phyloP scores from a whole-genome alignment of 441 rosid genomes.

The Croton setiger region DNA sequence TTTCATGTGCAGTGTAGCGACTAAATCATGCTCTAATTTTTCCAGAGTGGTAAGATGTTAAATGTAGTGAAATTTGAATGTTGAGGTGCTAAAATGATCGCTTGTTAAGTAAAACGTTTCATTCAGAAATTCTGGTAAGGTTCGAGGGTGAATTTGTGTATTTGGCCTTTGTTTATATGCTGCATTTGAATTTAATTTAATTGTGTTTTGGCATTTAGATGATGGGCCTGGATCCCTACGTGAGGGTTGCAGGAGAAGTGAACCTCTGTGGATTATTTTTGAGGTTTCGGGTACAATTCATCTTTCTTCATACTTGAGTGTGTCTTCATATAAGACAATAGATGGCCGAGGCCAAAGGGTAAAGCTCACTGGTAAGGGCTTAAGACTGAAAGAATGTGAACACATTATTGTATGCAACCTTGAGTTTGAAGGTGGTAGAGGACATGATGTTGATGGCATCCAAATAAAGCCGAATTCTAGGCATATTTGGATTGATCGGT shows the following conservation, averaged over 20 bases:
- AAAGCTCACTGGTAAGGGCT: constrained; percentile 77
- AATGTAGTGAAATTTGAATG: too few relatives aligned
- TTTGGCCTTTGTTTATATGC: too few relatives aligned
- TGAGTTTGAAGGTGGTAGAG: constrained; percentile 86
- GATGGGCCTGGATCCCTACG: constrained; percentile 85
- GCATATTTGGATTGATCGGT: constrained; percentile 87
- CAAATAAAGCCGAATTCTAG: constrained; percentile 83
- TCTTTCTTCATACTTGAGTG: constrained; percentile 53
- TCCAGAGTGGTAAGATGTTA: too few relatives aligned
- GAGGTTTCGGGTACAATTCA: constrained; percentile 64
- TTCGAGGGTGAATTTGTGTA: too few relatives aligned
- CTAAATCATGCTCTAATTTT: too few relatives aligned
- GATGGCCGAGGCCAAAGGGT: constrained; percentile 87
- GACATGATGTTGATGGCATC: constrained; percentile 83
- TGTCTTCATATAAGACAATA: constrained; percentile 83
- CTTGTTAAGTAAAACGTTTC: too few relatives aligned
- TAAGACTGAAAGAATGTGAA: constrained; percentile 76
- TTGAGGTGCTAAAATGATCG: too few relatives aligned
- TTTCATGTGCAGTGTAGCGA: too few relatives aligned
- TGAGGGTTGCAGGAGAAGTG: constrained; percentile 64
- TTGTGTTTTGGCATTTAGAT: constrained; percentile 34
- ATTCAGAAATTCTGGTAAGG: too few relatives aligned
- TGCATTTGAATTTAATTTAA: background rate
- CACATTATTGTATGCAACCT: constrained; percentile 77
- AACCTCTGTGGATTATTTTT: constrained; percentile 77